Evolutionary conservation across 2,329 filamentous ascomycete species (phyloP).

Genomic region (Furcasterigmium furcatum): DNA sequence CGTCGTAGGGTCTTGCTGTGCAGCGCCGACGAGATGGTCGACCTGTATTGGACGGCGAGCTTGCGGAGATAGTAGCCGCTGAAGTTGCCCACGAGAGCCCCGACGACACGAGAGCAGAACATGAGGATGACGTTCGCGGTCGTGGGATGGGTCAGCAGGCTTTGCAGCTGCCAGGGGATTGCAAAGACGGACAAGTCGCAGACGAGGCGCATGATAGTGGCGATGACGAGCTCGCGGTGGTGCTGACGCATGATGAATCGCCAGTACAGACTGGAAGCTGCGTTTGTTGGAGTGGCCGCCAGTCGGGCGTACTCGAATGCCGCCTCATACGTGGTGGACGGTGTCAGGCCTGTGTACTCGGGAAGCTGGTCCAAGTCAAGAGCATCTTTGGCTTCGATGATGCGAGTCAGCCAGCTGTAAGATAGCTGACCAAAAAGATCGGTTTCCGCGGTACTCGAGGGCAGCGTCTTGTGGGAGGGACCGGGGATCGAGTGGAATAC

Average conservation of each 20-base stretch:
- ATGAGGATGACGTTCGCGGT: not conserved
- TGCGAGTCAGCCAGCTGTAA: not conserved
- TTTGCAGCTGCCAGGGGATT: conserved; percentile 1
- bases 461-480: not conserved
- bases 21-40: not conserved
- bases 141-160: not conserved
- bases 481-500: not conserved
- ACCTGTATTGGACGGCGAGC: not conserved
- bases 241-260: not conserved
- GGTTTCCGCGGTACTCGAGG: not conserved
- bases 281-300: not conserved
- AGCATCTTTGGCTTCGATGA: not conserved
- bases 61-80: not conserved
- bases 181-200: not conserved
- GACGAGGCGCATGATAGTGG: not conserved
- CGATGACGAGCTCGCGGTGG: not conserved
- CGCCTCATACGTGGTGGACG: not conserved
- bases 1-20: not conserved
- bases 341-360: not conserved
- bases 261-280: not conserved
- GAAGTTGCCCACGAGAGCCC: not conserved
- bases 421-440: not conserved
- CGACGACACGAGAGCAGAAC: not conserved
- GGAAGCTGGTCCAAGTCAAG: not conserved
- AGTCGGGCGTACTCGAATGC: not conserved